Evolutionary conservation across 805 yeast genomes (phyloP).

Genomic region (Cyberlindnera mycetangii): DNA sequence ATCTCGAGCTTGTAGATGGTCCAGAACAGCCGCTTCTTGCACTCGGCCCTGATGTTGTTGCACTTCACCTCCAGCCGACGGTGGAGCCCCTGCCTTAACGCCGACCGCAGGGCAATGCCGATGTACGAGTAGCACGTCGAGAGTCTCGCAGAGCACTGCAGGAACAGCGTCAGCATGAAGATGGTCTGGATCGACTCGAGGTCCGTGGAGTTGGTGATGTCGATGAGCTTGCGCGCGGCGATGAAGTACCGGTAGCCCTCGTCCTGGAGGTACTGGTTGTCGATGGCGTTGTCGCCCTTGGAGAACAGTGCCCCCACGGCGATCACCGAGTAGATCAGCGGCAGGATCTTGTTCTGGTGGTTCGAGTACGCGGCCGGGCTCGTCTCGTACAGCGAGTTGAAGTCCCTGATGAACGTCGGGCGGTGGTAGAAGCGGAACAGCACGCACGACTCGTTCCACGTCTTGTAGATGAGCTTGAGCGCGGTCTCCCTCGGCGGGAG

Average conservation of each 20-base stretch:
- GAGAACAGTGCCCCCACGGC: constrained; percentile 85
- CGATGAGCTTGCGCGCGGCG: constrained; percentile 82
- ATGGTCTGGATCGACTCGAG: constrained; percentile 81
- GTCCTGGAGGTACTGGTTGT: constrained; percentile 36
- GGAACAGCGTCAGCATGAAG: constrained; percentile 78
- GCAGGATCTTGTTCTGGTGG: constrained; percentile 75
- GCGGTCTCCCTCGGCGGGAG: constrained; percentile 79
- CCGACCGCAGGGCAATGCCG: constrained; percentile 85
- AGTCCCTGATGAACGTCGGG: constrained; percentile 72
- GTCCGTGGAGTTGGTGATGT: constrained; percentile 83
- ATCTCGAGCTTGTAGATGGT: constrained; percentile 89
- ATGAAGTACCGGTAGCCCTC: constrained; percentile 84
- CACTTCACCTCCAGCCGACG: constrained; percentile 48
- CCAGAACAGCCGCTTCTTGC: constrained; percentile 82
- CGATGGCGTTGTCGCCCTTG: constrained; percentile 31
- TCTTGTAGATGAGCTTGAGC: constrained; percentile 64
- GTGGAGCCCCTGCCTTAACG: constrained; percentile 82
- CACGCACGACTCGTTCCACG: constrained; percentile 86
- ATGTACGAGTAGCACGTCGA: constrained; percentile 90
- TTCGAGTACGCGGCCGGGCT: constrained; percentile 75
- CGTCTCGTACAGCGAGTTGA: constrained; percentile 72
- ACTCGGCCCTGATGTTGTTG: constrained; percentile 74
- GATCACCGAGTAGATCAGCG: constrained; percentile 77
- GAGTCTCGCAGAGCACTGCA: constrained; percentile 86
- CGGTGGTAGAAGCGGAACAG: constrained; percentile 84